A percentile compares a stretch with the other conserved stretches of the same genome.
phyloP scores from a whole-genome alignment of 257 asterid species.

The Perilla frutescens region DNA sequence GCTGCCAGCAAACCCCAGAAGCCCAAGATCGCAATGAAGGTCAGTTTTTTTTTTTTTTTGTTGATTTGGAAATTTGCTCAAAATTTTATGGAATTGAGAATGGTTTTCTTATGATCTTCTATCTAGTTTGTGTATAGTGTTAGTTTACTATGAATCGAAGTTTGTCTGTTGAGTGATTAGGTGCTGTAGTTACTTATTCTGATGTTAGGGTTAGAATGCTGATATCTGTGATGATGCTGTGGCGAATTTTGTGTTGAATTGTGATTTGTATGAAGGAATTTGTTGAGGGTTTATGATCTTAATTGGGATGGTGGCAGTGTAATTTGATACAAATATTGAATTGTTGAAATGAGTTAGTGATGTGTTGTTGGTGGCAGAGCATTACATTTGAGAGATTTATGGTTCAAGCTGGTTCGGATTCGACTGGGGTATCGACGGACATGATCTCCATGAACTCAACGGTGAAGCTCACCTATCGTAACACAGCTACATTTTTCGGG shows the following conservation, averaged over 20 bases:
- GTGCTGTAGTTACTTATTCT: neutral
- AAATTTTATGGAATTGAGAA: neutral
- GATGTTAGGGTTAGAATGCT: too few species aligned
- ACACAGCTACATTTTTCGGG: constrained; percentile 79
- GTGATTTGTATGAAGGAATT: constrained; percentile 4
- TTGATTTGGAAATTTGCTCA: neutral
- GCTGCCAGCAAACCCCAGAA: constrained; percentile 79
- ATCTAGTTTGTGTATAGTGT: neutral
- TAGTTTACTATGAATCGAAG: neutral
- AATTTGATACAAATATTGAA: neutral
- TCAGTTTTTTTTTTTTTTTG: constrained; percentile 37
- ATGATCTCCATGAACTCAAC: constrained; percentile 82
- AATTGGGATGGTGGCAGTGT: neutral
- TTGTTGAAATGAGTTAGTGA: constrained; percentile 6
- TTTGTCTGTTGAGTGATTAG: neutral
- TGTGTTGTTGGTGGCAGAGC: constrained; percentile 49
- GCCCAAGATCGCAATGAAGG: constrained; percentile 70
- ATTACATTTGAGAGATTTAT: constrained; percentile 62
- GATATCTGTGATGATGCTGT: too few species aligned
- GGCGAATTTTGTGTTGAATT: neutral
- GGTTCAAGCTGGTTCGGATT: constrained; percentile 82
- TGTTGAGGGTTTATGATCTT: neutral
- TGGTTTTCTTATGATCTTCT: neutral
- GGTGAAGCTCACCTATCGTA: constrained; percentile 56
- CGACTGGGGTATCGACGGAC: constrained; percentile 69